These are phyloP conservation scores for Ceratobasidium sp. DNA, from an alignment of 1,284 basidiomycete species.

Conservation along the genomic window DNA sequence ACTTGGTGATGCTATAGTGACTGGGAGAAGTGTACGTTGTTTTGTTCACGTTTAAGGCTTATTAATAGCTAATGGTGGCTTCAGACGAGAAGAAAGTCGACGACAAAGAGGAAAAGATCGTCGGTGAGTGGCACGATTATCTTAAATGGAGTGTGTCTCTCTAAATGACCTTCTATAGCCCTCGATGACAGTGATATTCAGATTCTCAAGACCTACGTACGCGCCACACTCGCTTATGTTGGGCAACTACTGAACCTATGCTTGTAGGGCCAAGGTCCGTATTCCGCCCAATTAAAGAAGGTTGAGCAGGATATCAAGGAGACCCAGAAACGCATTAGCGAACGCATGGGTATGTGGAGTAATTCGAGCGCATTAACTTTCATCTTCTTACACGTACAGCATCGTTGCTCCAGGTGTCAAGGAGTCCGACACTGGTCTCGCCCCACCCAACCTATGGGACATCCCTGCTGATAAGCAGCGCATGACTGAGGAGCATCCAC, in stretches of 20 bases:
- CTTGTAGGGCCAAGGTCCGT: conserved; percentile 94
- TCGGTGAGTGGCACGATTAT: conserved; percentile 64
- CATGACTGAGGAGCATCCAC: conserved; percentile 91
- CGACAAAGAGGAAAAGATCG: conserved; percentile 90
- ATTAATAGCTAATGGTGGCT: conserved; percentile 7
- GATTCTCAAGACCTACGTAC: conserved; percentile 95
- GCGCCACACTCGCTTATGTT: conserved; percentile 53
- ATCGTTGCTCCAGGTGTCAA: conserved; percentile 81
- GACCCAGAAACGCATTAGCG: conserved; percentile 96
- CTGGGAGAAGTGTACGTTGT: conserved; percentile 92
- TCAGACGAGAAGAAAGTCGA: conserved; percentile 83
- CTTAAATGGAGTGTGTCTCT: background rate
- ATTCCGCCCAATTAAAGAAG: conserved; percentile 88
- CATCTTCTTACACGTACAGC: conserved; percentile 7
- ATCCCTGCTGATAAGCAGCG: conserved; percentile 86
- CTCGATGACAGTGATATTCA: conserved; percentile 99
- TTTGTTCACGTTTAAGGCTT: background rate
- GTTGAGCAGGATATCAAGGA: conserved; percentile 95
- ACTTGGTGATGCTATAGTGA: conserved; percentile 64
- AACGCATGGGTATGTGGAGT: conserved; percentile 80
- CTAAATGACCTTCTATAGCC: conserved; percentile 60
- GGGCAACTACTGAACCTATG: conserved; percentile 45
- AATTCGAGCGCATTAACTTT: background rate
- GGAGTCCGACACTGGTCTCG: conserved; percentile 98
- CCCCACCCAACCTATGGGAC: conserved; percentile 97